phyloP scores from a whole-genome alignment of 1,284 basidiomycete species.

The Ceratobasidium sp. region DNA sequence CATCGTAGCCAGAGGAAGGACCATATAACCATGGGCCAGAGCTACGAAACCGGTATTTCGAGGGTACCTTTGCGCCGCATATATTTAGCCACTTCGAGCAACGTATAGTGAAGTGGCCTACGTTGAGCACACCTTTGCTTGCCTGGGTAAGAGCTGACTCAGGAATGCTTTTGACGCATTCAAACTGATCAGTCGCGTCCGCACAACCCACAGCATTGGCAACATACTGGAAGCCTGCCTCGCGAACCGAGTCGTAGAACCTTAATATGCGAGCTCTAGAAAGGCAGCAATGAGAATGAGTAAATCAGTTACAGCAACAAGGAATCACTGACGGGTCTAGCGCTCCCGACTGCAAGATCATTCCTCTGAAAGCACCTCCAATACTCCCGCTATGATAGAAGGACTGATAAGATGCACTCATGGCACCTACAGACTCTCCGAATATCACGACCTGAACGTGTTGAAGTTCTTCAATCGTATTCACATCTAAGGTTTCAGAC shows the following conservation, averaged over 20 bases:
- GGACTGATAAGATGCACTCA: slow-evolving; percentile 41
- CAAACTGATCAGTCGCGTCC: neutral
- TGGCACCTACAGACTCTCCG: slow-evolving; percentile 47
- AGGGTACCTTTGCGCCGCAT: neutral
- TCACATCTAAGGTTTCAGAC: neutral
- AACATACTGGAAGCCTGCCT: neutral
- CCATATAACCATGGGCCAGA: neutral
- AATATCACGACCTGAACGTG: slow-evolving; percentile 34
- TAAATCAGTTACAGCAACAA: neutral
- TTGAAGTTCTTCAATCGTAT: no score
- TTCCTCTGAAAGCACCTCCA: slow-evolving; percentile 28
- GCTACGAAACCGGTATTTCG: neutral
- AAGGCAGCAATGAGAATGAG: neutral
- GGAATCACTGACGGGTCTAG: neutral
- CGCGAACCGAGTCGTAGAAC: neutral
- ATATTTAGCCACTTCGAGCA: neutral
- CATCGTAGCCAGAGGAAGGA: neutral
- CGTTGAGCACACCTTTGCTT: neutral
- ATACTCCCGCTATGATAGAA: slow-evolving; percentile 39
- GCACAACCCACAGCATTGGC: neutral
- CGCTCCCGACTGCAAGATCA: slow-evolving; percentile 37
- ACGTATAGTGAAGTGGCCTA: neutral
- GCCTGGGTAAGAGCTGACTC: neutral
- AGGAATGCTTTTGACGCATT: neutral
- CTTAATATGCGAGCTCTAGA: neutral